Conservation (phyloP, 345 rosid genomes). For the Melaleuca quinquenervia region DNA sequence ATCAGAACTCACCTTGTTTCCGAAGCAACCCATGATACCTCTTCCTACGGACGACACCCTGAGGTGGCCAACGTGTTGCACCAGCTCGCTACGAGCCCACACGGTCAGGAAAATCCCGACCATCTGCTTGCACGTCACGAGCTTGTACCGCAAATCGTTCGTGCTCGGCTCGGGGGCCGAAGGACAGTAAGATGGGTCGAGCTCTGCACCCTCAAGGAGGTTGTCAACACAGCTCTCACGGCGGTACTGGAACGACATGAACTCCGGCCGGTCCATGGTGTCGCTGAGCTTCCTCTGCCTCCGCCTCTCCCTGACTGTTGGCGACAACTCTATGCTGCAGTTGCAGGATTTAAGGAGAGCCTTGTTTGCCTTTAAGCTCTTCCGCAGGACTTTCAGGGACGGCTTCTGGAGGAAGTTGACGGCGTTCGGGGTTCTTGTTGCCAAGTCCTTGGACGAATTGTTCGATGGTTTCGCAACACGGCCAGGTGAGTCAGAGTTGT, state of each 20-base stretch:
- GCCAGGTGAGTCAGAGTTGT: constrained; percentile 15
- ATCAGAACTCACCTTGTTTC: constrained; percentile 59
- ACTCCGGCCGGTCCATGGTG: constrained; percentile 18
- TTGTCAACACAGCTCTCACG: constrained; percentile 13
- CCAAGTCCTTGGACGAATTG: neutral
- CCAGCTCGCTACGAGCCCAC: constrained; percentile 76
- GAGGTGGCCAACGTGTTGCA: constrained; percentile 82
- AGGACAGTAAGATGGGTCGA: constrained; percentile 1
- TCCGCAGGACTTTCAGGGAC: constrained; percentile 62
- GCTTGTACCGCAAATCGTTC: constrained; percentile 33
- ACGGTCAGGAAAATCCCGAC: constrained; percentile 87
- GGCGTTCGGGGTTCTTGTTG: constrained; percentile 35
- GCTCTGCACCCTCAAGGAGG: constrained; percentile 10
- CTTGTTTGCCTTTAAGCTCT: constrained; percentile 48
- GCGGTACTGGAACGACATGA: constrained; percentile 14
- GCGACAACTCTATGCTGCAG: constrained; percentile 28
- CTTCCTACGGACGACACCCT: constrained; percentile 71
- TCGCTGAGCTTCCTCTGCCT: constrained; percentile 36
- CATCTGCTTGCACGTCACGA: constrained; percentile 88
- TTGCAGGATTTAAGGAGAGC: constrained; percentile 74
- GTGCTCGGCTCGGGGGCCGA: constrained; percentile 7
- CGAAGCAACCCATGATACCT: constrained; percentile 91
- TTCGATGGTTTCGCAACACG: constrained; percentile 13
- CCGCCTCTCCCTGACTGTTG: constrained; percentile 18
- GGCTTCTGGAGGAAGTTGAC: constrained; percentile 64